Conservation (phyloP, 2,329 filamentous ascomycete species). For the Chaetomium sp. region DNA sequence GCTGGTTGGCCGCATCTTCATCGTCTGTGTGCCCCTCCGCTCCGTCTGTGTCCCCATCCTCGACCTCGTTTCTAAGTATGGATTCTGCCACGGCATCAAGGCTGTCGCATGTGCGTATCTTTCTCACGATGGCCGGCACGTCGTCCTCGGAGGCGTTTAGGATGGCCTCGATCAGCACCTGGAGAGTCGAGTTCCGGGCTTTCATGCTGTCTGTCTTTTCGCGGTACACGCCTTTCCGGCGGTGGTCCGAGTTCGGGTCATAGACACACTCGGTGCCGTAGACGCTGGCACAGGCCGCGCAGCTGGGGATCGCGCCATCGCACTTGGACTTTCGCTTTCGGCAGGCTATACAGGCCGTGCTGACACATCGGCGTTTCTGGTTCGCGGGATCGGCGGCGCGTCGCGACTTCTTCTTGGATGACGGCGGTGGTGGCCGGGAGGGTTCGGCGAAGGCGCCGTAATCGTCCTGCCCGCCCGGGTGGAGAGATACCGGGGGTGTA, state of each 20-base stretch:
- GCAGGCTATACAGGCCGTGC: slow-evolving; percentile 82
- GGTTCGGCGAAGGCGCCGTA: slow-evolving; percentile 8
- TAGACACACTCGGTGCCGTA: slow-evolving; percentile 91
- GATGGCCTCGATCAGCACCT: slow-evolving; percentile 91
- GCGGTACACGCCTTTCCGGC: slow-evolving; percentile 94
- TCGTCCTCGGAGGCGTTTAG: slow-evolving; percentile 89
- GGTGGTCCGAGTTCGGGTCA: slow-evolving; percentile 93
- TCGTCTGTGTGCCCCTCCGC: slow-evolving; percentile 44
- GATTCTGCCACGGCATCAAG: slow-evolving; percentile 59
- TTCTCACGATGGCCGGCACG: slow-evolving; percentile 75
- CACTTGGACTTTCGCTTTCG: slow-evolving; percentile 83
- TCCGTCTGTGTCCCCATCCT: slow-evolving; percentile 46
- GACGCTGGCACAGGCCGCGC: slow-evolving; percentile 93
- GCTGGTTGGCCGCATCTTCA: slow-evolving; percentile 45
- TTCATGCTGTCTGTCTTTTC: slow-evolving; percentile 89
- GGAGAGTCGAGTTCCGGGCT: slow-evolving; percentile 81
- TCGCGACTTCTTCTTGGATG: slow-evolving; percentile 53
- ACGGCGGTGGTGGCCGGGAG: slow-evolving; percentile 18
- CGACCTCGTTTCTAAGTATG: slow-evolving; percentile 50
- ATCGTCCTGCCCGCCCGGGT: slow-evolving; percentile 19
- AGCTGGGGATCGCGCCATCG: slow-evolving; percentile 87
- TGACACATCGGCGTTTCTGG: slow-evolving; percentile 75
- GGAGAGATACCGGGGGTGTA: slow-evolving; percentile 14
- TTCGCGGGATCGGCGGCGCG: slow-evolving; percentile 50
- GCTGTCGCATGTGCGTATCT: slow-evolving; percentile 83